These are phyloP conservation scores for Fusarium goolgardi DNA, from an alignment of 2,329 filamentous ascomycete species.

Conservation along the genomic window DNA sequence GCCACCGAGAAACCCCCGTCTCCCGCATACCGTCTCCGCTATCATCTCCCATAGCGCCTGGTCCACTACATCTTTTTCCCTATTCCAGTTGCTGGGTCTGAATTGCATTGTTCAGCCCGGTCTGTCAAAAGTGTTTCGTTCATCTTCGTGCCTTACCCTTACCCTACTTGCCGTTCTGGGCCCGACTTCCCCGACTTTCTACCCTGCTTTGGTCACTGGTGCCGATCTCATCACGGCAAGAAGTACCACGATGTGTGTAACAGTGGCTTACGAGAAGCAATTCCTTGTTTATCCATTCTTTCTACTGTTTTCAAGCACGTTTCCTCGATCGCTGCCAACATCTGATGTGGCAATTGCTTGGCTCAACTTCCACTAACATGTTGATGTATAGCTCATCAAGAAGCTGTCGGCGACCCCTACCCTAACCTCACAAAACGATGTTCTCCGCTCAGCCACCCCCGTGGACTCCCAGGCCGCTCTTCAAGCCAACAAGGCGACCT, in stretches of 20 bases:
- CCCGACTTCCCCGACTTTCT: constrained; percentile 15
- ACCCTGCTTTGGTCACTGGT: constrained; percentile 27
- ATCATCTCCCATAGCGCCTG: constrained; percentile 39
- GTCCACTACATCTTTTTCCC: constrained; percentile 33
- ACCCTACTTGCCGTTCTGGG: constrained; percentile 16
- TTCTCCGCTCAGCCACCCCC: constrained; percentile 58
- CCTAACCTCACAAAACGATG: constrained; percentile 79
- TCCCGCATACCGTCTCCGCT: constrained; percentile 38
- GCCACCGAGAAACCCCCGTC: constrained; percentile 33
- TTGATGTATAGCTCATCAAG: constrained; percentile 84
- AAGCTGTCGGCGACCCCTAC: constrained; percentile 93
- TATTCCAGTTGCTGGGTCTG: constrained; percentile 14
- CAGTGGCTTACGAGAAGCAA: constrained; percentile 38
- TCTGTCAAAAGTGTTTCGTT: constrained; percentile 10
- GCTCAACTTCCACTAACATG: constrained; percentile 40
- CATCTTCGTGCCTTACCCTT: constrained; percentile 17
- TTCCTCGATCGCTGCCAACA: constrained; percentile 29
- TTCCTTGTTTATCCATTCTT: constrained; percentile 36
- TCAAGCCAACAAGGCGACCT: constrained; percentile 97
- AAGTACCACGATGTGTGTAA: constrained; percentile 28
- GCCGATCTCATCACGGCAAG: constrained; percentile 22
- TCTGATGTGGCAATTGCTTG: constrained; percentile 30
- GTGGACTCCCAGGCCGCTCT: constrained; percentile 87
- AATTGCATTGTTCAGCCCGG: constrained; percentile 17
- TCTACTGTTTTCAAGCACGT: constrained; percentile 36